phyloP scores from a whole-genome alignment of 805 yeast genomes.

The Hanseniaspora hatyaiensis region DNA sequence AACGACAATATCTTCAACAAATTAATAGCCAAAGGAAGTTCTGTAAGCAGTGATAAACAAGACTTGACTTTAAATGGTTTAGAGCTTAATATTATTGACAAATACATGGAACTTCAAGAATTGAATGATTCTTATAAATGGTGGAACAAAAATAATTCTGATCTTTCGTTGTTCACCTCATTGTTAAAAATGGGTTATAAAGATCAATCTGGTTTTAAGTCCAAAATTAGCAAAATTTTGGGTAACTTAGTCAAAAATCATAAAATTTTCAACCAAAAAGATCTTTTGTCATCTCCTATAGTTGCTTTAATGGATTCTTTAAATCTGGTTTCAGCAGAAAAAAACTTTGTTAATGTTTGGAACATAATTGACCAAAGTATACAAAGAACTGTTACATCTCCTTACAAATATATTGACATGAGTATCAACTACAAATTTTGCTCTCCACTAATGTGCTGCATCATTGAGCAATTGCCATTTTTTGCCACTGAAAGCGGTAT shows the following conservation, averaged over 20 bases:
- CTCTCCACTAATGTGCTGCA: conserved; percentile 47
- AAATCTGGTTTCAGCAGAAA: conserved; percentile 19
- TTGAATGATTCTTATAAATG: conserved; percentile 49
- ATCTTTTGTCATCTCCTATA: conserved; percentile 42
- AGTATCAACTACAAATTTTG: conserved; percentile 30
- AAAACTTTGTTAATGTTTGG: conserved; percentile 37
- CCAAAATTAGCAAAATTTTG: conserved; percentile 41
- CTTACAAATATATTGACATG: conserved; percentile 72
- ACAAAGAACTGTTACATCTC: conserved; percentile 56
- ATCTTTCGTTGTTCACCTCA: conserved; percentile 54
- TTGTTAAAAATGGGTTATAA: conserved; percentile 39
- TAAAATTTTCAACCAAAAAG: conserved; percentile 40
- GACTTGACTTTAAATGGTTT: conserved; percentile 34
- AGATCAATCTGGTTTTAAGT: conserved; percentile 26
- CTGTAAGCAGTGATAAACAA: conserved; percentile 13
- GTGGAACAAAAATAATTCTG: conserved; percentile 53
- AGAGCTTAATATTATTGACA: conserved; percentile 48
- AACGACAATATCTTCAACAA: conserved; percentile 29
- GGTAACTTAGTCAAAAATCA: conserved; percentile 40
- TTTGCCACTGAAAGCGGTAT: conserved; percentile 29
- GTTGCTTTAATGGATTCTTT: conserved; percentile 44
- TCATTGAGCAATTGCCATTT: conserved; percentile 61
- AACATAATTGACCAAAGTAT: conserved; percentile 62
- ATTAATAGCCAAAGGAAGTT: conserved; percentile 23
- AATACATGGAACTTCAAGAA: conserved; percentile 51